Conservation (phyloP, 2,329 filamentous ascomycete genomes). For the Amauroascus verrucosus region DNA sequence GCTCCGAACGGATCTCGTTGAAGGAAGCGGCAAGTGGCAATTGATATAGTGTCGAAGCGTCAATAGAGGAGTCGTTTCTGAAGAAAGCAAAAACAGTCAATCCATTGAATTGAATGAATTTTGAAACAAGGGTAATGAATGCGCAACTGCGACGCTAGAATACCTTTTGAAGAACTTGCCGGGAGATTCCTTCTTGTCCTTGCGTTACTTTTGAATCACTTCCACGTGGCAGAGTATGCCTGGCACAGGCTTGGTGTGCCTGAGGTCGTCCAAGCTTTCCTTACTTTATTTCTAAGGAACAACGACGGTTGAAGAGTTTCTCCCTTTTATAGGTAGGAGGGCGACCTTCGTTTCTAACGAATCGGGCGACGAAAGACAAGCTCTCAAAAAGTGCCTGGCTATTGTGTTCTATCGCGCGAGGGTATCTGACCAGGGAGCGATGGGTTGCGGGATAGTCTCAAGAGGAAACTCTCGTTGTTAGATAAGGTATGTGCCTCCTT, state of each 20-base stretch:
- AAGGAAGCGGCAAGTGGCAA: not conserved
- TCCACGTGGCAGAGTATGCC: not conserved
- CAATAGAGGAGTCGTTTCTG: not conserved
- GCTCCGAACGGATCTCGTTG: not conserved
- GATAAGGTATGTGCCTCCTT: not conserved
- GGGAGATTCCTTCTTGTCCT: not conserved
- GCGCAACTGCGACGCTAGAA: not conserved
- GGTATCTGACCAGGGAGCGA: not conserved
- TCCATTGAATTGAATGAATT: not conserved
- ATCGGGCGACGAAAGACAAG: not conserved
- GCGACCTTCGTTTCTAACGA: not conserved
- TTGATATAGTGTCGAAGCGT: not conserved
- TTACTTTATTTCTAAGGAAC: not conserved
- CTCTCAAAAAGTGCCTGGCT: not conserved
- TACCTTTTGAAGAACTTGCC: conserved; percentile 3
- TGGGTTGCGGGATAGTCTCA: not conserved
- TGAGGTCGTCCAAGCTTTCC: not conserved
- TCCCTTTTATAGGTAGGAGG: not conserved
- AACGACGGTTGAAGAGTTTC: not conserved
- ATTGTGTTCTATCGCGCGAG: not conserved
- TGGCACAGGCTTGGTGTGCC: not conserved
- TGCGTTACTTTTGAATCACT: not conserved
- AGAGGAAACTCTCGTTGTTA: not conserved
- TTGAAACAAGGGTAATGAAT: conserved; percentile 5
- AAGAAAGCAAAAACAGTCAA: conserved; percentile 2